These are phyloP conservation scores for Mucor plumbeus DNA, from an alignment of 371 early-diverging fungal genomes.

Conservation along the genomic window DNA sequence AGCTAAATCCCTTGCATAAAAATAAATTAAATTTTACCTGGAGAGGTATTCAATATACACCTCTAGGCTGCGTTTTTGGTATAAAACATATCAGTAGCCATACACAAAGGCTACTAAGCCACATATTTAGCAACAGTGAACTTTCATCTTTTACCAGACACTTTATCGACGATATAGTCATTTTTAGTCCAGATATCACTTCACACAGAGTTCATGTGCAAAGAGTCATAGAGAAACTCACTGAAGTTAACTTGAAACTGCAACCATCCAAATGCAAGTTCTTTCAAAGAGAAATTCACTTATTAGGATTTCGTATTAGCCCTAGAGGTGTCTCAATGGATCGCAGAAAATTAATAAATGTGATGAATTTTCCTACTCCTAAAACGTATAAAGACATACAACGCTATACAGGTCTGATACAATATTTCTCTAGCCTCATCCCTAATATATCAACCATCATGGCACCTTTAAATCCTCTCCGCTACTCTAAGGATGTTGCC, in stretches of 20 bases:
- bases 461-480: too few species aligned
- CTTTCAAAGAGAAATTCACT: not conserved
- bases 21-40: conserved; percentile 19
- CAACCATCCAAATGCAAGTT: conserved; percentile 26
- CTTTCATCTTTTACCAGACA: too few species aligned
- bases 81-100: conserved; percentile 1
- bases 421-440: conserved; percentile 26
- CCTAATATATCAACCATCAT: not conserved
- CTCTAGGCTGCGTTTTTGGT: conserved; percentile 9
- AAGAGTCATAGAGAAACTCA: conserved; percentile 20
- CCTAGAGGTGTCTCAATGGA: conserved; percentile 20
- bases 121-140: too few species aligned
- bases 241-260: conserved; percentile 22
- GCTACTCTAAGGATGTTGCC: too few species aligned
- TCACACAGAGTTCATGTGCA: conserved; percentile 14
- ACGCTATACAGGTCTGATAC: conserved; percentile 24
- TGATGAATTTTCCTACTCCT: conserved; percentile 17
- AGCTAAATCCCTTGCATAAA: not conserved
- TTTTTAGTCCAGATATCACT: not conserved
- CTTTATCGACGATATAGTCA: too few species aligned
- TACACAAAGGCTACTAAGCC: too few species aligned
- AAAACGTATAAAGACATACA: conserved; percentile 22
- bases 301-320: conserved; percentile 24
- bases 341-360: conserved; percentile 20
- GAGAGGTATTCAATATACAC: conserved; percentile 3